These are phyloP conservation scores for Picea sitchensis DNA, from an alignment of 75 land plant genomes.

Conservation along the genomic window DNA sequence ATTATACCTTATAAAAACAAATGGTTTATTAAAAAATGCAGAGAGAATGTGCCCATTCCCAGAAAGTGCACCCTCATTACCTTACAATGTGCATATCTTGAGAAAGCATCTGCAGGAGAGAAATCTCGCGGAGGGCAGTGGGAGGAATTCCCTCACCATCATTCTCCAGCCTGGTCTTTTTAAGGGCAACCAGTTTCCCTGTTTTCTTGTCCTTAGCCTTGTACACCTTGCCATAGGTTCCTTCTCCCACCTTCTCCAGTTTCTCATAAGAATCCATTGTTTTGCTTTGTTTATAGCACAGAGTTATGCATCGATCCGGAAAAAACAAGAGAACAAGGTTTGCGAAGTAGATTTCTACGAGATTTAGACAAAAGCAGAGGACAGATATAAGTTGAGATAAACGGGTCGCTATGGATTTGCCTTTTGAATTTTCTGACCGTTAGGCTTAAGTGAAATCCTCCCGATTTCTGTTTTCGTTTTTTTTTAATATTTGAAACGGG, in stretches of 20 bases:
- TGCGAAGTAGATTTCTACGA: neutral
- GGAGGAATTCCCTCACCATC: constrained; percentile 94
- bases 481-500: too few relatives aligned
- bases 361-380: neutral
- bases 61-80: neutral
- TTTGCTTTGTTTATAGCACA: neutral
- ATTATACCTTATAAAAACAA: neutral
- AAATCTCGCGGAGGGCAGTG: constrained; percentile 90
- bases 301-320: neutral
- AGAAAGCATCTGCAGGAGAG: constrained; percentile 89
- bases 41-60: neutral
- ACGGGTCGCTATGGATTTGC: neutral
- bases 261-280: constrained; percentile 80
- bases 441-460: neutral
- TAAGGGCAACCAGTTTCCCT: constrained; percentile 72
- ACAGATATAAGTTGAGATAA: neutral
- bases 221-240: constrained; percentile 89
- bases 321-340: too few relatives aligned
- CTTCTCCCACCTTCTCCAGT: constrained; percentile 84
- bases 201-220: constrained; percentile 80
- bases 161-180: constrained; percentile 82
- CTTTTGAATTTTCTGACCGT: neutral
- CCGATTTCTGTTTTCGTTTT: too few relatives aligned
- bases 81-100: constrained; percentile 69
- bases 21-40: neutral